Conservation (phyloP, 345 rosid genomes). For the Sonneratia caseolaris region DNA sequence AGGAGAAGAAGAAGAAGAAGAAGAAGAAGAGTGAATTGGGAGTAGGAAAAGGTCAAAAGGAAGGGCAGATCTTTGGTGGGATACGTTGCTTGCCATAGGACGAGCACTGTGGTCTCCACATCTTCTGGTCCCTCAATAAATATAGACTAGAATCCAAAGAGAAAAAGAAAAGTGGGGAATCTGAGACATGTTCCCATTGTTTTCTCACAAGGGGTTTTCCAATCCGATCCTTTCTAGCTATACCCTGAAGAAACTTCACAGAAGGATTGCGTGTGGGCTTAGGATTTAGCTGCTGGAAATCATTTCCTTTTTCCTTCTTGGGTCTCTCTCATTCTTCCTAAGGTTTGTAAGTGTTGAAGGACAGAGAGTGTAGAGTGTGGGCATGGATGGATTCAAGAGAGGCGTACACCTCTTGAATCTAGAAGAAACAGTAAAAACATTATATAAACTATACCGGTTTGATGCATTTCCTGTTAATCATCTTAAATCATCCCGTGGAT, state of each 20-base stretch:
- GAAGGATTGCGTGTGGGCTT: too few relatives aligned
- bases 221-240: background rate
- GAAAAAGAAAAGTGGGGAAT: background rate
- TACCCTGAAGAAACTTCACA: background rate
- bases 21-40: constrained; percentile 4
- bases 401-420: background rate
- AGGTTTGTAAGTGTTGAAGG: background rate
- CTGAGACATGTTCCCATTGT: background rate
- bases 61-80: constrained; percentile 42
- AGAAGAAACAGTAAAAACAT: too few relatives aligned
- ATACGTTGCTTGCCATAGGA: constrained; percentile 51
- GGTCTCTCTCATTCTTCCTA: background rate
- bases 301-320: background rate
- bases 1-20: constrained; percentile 4
- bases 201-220: background rate
- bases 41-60: constrained; percentile 22
- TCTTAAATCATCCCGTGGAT: too few relatives aligned
- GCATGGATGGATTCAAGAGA: background rate
- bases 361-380: background rate
- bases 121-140: constrained; percentile 17
- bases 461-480: background rate
- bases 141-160: background rate
- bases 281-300: background rate
- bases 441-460: too few relatives aligned
- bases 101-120: constrained; percentile 45